A percentile compares a stretch with the other conserved stretches of the same genome.
These are phyloP conservation scores for Trametopsis cervina DNA, from an alignment of 768 basidiomycete genomes.

Conservation along the genomic window DNA sequence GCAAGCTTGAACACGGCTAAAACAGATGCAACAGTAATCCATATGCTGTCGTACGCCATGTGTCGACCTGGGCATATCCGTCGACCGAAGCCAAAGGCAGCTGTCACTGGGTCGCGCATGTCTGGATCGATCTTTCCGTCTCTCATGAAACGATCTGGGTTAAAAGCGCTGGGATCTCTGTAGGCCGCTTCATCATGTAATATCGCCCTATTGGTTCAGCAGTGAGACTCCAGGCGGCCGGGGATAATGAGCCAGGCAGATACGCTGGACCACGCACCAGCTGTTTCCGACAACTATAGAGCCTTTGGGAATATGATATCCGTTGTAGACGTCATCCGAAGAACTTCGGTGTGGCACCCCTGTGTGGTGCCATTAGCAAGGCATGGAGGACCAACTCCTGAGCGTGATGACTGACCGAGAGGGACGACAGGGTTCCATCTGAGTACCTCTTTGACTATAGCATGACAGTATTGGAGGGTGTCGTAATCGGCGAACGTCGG, in stretches of 20 bases:
- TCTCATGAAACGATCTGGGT: too few relatives aligned
- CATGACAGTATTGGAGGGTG: constrained; percentile 11
- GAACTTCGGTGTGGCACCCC: too few relatives aligned
- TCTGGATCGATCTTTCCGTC: constrained; percentile 10
- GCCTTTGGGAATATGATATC: constrained; percentile 27
- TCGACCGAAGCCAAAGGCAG: constrained; percentile 15
- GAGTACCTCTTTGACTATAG: constrained; percentile 12
- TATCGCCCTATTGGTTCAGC: constrained; percentile 35
- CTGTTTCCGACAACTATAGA: constrained; percentile 24
- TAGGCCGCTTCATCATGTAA: constrained; percentile 35
- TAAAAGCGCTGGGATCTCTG: constrained; percentile 24
- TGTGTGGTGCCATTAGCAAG: too few relatives aligned
- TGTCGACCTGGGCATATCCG: constrained; percentile 22
- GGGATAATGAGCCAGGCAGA: too few relatives aligned
- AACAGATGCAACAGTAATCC: too few relatives aligned
- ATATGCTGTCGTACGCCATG: too few relatives aligned
- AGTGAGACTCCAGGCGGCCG: too few relatives aligned
- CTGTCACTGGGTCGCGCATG: constrained; percentile 4
- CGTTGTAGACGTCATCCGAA: too few relatives aligned
- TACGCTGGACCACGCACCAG: too few relatives aligned
- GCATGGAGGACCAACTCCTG: neutral
- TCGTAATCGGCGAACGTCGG: constrained; percentile 7
- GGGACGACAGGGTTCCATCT: constrained; percentile 14
- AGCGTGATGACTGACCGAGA: constrained; percentile 1
- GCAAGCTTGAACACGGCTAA: constrained; percentile 11